Evolutionary conservation across 192 early-diverging fungal genomes (phyloP), one percentile per base, ranked within the genome.

Genomic region (Coemansia sp.): DNA sequence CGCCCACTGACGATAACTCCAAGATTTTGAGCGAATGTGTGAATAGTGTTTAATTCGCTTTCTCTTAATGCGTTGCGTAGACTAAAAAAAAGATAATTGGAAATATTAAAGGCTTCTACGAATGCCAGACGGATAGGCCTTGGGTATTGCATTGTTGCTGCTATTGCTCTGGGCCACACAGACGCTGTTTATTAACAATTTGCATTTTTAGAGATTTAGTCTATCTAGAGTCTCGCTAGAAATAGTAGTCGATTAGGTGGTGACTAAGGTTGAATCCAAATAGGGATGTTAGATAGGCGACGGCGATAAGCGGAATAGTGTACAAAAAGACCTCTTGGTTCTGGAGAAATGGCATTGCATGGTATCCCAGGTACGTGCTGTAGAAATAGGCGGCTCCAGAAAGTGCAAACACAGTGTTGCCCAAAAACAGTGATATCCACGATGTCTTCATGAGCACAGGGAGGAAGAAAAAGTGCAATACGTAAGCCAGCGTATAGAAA

Each of bases 281-380:
- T 35, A 92, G 67, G 1, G 88, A 88, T 0, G 81, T 56, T 8
- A 91, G 45, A 45, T 88, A 92, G 21, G 85, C 71, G 13, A 87
- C 64, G 25, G 86, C 66, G 56, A 87, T 79, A 53, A 95, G 61
- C 48, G 84, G 87, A 37, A 96, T 87, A 15, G 94, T 91, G 82
- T 92, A 96, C 67, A 98, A 79, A 82, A 95, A 95, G 43, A 95
- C 76, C 64, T 89, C 92, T 23, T 92, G 88, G 71, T 94, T 90
- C 52, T 92, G 88, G 64, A 98, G 77, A 71, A 98, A 98, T 45
- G 96, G 96, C 58, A 98, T 82, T 86, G 95, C 95, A 68, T 92
- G 95, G 70, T 91, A 96, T 7, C 96, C 96, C 37, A 98, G 71
- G 70, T 93, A 97, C 18, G 96, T 98, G 33, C 93, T 88, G 71